Percentiles rank a stretch among this genome's conserved stretches.
These are phyloP conservation scores for Vinca minor DNA, from an alignment of 257 asterid genomes.

Conservation along the genomic window DNA sequence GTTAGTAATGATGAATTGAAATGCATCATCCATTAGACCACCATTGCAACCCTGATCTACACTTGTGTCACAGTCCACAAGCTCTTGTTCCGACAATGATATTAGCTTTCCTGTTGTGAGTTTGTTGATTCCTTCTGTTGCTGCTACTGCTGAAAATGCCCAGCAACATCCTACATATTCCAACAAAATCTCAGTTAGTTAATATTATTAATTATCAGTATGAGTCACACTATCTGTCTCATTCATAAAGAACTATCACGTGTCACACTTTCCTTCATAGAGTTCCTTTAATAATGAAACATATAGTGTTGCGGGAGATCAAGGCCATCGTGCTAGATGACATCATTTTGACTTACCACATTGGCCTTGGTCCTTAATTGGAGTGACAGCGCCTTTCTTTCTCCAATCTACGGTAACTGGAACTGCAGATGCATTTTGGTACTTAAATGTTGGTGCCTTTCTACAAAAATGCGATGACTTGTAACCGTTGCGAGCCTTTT, in stretches of 20 bases:
- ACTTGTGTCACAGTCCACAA: constrained; percentile 13
- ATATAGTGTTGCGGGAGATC: too few species aligned
- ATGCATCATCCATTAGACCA: constrained; percentile 13
- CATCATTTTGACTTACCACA: constrained; percentile 14
- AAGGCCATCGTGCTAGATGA: too few species aligned
- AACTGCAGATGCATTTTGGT: constrained; percentile 2
- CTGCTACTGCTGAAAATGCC: constrained; percentile 19
- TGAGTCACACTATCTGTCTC: too few species aligned
- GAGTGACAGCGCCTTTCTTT: constrained; percentile 12
- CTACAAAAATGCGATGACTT: not conserved
- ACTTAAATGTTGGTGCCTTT: not conserved
- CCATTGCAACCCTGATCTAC: constrained; percentile 6
- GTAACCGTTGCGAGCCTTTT: constrained; percentile 1
- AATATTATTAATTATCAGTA: not conserved
- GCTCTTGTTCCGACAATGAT: constrained; percentile 7
- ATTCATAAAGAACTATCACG: too few species aligned
- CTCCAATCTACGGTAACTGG: constrained; percentile 8
- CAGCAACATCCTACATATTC: constrained; percentile 14
- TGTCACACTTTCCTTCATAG: too few species aligned
- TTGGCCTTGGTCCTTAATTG: constrained; percentile 12
- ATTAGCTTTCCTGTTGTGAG: not conserved
- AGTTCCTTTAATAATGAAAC: too few species aligned
- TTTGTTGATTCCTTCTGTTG: constrained; percentile 8
- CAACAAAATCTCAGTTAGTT: not conserved
- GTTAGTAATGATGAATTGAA: not conserved